Percentiles rank a stretch among this genome's conserved stretches.
Evolutionary conservation across 2,329 filamentous ascomycete species (phyloP).

Genomic region (Fusarium circinatum): DNA sequence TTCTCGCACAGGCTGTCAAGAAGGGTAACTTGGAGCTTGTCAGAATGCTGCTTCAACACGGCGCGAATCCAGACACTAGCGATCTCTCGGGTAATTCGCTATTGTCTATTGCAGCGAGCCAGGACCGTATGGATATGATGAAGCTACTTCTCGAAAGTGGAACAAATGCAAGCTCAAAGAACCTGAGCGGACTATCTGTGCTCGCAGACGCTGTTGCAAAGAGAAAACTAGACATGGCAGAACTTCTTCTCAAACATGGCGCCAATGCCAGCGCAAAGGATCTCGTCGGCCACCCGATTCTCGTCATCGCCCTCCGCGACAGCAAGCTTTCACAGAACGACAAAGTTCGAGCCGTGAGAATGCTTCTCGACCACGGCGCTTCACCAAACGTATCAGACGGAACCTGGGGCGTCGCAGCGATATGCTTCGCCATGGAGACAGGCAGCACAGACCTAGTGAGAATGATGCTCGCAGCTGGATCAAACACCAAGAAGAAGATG

Average conservation of each 20-base stretch:
- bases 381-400: constrained; percentile 43
- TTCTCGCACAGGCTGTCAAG: constrained; percentile 44
- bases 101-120: constrained; percentile 44
- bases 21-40: constrained; percentile 44
- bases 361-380: constrained; percentile 50
- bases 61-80: constrained; percentile 49
- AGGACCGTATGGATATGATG: constrained; percentile 46
- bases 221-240: constrained; percentile 46
- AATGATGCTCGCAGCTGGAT: constrained; percentile 46
- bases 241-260: constrained; percentile 48
- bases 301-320: constrained; percentile 47
- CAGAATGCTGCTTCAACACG: constrained; percentile 46
- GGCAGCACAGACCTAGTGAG: constrained; percentile 39
- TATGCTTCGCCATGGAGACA: constrained; percentile 43
- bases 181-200: constrained; percentile 47
- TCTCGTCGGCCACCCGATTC: constrained; percentile 45
- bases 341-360: constrained; percentile 41
- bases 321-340: constrained; percentile 39
- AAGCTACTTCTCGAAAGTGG: constrained; percentile 50
- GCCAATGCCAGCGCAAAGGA: constrained; percentile 49
- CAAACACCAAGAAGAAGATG: constrained; percentile 43
- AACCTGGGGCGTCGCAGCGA: constrained; percentile 33
- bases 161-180: constrained; percentile 45
- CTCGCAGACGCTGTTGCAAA: constrained; percentile 49
- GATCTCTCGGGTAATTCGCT: constrained; percentile 47